Evolutionary conservation across 2,329 filamentous ascomycete species (phyloP), one percentile per base, ranked within the genome.

Genomic region (Eurotiales sp.): DNA sequence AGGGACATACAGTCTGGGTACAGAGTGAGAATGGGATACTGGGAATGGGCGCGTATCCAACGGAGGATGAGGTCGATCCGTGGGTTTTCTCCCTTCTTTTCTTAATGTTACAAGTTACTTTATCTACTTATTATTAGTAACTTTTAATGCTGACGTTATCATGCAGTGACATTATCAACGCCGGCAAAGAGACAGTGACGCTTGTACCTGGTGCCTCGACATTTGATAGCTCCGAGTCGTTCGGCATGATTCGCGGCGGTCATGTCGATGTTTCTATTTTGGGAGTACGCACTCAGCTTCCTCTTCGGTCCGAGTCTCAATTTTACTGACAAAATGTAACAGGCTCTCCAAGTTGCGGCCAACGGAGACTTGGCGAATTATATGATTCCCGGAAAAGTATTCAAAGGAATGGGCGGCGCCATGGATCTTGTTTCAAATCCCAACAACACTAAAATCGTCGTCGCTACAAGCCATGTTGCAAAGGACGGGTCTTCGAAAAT

Each of bases 401-500:
- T 68, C 51, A 93, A 93, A 78, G 89, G 89, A 44, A 91, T 95
- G 81, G 89, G 89, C 54, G 85, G 85, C 44, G 85, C 85, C 36
- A 88, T 88, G 85, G 85, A 88, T 63, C 72, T 88, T 14, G 84
- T 88, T 10, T 83, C 81, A 54, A 87, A 87, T 71, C 85, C 85
- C 1, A 80, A 85, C 62, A 79, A 78, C 64, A 88, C 85, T 60
- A 87, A 85, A 75, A 85, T 96, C 17, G 91, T 96, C 2, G 88
- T 96, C 46, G 90, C 91, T 3, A 96, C 95, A 85, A 91, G 96
- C 72, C 91, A 96, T 74, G 92, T 89, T 12, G 91, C 95, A 67
- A 96, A 95, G 83, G 93, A 95, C 77, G 91, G 91, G 54, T 86
- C 87, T 67, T 80, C 91, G 53, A 96, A 96, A 85, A 95, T 96